A percentile compares a stretch with the other conserved stretches of the same genome.
Conservation (phyloP, 139 green algal genomes). For the Chlorella sp. region DNA sequence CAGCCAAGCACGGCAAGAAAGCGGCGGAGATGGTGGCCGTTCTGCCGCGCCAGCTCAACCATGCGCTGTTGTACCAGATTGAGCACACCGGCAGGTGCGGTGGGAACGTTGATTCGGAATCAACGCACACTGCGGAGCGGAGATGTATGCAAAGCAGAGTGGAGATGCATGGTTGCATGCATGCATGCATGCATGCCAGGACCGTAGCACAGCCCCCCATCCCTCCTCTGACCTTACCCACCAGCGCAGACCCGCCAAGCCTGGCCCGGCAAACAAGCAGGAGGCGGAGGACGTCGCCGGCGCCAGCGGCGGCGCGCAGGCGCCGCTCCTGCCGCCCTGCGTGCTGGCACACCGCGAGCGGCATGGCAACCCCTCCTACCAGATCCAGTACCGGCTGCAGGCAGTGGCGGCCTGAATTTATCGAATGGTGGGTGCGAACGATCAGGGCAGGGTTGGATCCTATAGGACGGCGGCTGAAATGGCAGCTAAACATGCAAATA, state of each 20-base stretch:
- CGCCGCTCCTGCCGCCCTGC: constrained; percentile 8
- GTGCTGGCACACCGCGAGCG: not conserved
- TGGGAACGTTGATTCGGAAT: too few relatives aligned
- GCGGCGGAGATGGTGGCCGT: constrained; percentile 12
- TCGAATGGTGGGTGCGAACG: too few relatives aligned
- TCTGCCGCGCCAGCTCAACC: constrained; percentile 4
- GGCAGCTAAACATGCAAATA: too few relatives aligned
- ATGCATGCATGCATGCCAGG: too few relatives aligned
- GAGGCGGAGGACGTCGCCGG: not conserved
- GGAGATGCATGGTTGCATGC: too few relatives aligned
- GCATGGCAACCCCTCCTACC: constrained; percentile 2
- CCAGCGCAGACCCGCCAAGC: constrained; percentile 8
- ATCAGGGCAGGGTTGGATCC: too few relatives aligned
- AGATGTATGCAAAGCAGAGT: too few relatives aligned
- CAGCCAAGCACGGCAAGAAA: constrained; percentile 7
- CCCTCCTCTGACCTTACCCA: not conserved
- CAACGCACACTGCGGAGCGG: too few relatives aligned
- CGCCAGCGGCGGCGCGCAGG: not conserved
- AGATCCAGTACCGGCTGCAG: constrained; percentile 27
- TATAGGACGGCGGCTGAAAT: too few relatives aligned
- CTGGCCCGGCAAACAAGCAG: not conserved
- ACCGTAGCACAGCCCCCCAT: too few relatives aligned
- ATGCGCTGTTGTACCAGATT: constrained; percentile 10
- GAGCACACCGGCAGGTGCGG: constrained; percentile 18
- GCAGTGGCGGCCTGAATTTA: too few relatives aligned